These are phyloP conservation scores for Yamadazyma sp. DNA, from an alignment of 805 yeast genomes.

Conservation along the genomic window DNA sequence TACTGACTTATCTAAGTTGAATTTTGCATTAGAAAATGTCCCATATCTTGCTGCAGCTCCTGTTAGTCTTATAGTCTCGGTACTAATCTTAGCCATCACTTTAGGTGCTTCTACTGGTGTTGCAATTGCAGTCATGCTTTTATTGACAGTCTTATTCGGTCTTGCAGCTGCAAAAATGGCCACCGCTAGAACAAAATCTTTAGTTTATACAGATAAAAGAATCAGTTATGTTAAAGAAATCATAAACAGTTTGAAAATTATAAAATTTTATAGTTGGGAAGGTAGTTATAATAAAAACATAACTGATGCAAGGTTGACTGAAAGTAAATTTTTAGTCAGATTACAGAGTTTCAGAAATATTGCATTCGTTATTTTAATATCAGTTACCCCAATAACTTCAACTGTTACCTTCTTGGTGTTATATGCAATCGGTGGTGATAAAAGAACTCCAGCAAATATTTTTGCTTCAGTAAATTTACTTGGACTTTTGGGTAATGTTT, in stretches of 20 bases:
- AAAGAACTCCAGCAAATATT: constrained; percentile 54
- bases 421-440: constrained; percentile 24
- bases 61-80: constrained; percentile 55
- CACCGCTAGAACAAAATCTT: constrained; percentile 52
- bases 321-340: constrained; percentile 55
- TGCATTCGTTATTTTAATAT: constrained; percentile 57
- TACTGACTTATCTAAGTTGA: constrained; percentile 76
- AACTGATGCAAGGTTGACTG: constrained; percentile 52
- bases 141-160: constrained; percentile 48
- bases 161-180: constrained; percentile 36
- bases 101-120: constrained; percentile 70
- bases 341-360: constrained; percentile 66
- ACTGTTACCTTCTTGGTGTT: constrained; percentile 46
- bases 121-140: constrained; percentile 56
- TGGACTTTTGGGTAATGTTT: constrained; percentile 54
- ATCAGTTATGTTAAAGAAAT: constrained; percentile 75
- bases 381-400: constrained; percentile 44
- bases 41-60: constrained; percentile 64
- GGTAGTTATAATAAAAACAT: constrained; percentile 62
- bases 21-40: constrained; percentile 62
- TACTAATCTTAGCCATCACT: constrained; percentile 60
- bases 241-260: constrained; percentile 69
- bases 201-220: constrained; percentile 67
- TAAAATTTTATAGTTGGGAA: constrained; percentile 92
- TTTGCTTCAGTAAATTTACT: constrained; percentile 70